Evolutionary conservation across 2,329 filamentous ascomycete genomes (phyloP).

Genomic region (Ceratocystis huliohia): DNA sequence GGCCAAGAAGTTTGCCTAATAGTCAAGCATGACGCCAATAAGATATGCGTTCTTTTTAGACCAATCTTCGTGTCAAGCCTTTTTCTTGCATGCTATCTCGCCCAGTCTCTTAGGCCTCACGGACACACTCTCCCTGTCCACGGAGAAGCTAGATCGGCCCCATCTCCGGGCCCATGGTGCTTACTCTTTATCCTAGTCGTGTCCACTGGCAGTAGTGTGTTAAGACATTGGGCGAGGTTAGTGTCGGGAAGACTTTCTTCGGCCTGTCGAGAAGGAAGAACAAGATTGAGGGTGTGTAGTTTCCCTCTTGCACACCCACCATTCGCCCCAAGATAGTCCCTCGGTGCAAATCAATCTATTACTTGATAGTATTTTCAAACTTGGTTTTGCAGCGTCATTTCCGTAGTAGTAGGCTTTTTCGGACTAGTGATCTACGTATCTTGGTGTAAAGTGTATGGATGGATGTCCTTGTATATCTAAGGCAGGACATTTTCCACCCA

Average conservation of each 20-base stretch:
- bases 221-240: too few species aligned
- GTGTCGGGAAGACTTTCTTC: not conserved
- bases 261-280: too few species aligned
- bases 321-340: not conserved
- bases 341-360: constrained; percentile 11
- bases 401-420: not conserved
- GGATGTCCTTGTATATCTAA: too few species aligned
- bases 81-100: not conserved
- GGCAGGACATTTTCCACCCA: too few species aligned
- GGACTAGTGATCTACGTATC: not conserved
- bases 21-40: too few species aligned
- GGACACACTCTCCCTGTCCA: not conserved
- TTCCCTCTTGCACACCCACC: not conserved
- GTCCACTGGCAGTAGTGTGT: not conserved
- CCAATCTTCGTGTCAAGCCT: too few species aligned
- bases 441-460: not conserved
- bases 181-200: not conserved
- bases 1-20: too few species aligned
- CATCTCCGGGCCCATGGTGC: not conserved
- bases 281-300: not conserved
- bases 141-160: not conserved
- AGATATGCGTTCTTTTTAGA: too few species aligned
- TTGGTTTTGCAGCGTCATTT: not conserved
- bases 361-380: constrained; percentile 9
- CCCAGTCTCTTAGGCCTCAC: not conserved